Base-by-base conservation (phyloP, 2,329 filamentous ascomycete species). In the Aphanoascus verrucosus region DNA sequence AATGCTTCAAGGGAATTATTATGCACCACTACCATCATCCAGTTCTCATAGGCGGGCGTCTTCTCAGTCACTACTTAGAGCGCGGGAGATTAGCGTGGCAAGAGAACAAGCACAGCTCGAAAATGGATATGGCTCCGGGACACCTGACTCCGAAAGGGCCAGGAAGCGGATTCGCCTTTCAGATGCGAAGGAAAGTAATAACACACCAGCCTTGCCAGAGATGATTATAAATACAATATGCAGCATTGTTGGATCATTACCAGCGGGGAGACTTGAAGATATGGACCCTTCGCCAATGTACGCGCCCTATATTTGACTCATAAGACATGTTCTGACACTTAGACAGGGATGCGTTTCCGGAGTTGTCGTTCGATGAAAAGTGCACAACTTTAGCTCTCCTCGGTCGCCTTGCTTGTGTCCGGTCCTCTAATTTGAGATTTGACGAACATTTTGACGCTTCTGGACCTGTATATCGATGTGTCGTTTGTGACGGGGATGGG, bases 351-450 rank as follows among this genome's bases (percentile, higher is more conserved):
- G 63, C 63, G 19, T 82, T 82, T 61, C 60, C 71, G 11, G 62
- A 66, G 12, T 65, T 81, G 3, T 60, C 72, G 14, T 77, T 81
- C 55, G 55, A 67, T 6, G 69, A 75, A 20, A 77, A 79, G 61
- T 80, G 76, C 59, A 71, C 72, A 34, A 67, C 75, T 7, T 68
- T 86, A 40, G 70, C 79, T 37, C 64, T 76, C 9, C 63, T 88
- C 12, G 79, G 81, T 2, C 74, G 74, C 47, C 64, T 81, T 46
- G 72, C 78, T 15, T 86, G 83, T 63, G 77, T 76, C 14, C 69
- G 73, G 12, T 75, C 78, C 53, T 69, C 71, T 32, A 74, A 70
- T 5, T 64, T 83, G 45, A 58, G 43, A 37, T 57, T 62, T 55
- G 62, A 64, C 55, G 44, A 63, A 40, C 57, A 63, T 61, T 57